These are phyloP conservation scores for Aplosporella prunicola DNA, from an alignment of 2,329 filamentous ascomycete species.

Conservation along the genomic window DNA sequence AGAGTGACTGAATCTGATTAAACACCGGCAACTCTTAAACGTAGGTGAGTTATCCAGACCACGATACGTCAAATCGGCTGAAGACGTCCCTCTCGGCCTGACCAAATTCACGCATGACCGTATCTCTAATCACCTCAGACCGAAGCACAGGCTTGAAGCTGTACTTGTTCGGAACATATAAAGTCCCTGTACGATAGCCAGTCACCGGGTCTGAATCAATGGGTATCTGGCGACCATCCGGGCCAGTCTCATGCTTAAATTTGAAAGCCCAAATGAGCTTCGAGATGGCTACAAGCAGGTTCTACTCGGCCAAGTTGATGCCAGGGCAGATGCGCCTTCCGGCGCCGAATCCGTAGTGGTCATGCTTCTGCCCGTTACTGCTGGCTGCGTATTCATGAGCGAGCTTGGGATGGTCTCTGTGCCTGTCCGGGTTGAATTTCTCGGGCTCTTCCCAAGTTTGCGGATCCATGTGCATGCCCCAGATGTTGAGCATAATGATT, in stretches of 20 bases:
- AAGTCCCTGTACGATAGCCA: conserved; percentile 5
- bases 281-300: conserved; percentile 28
- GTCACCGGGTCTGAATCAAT: conserved; percentile 4
- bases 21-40: too few relatives aligned
- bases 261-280: conserved; percentile 12
- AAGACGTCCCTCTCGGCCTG: neutral
- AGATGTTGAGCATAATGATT: conserved; percentile 29
- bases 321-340: conserved; percentile 47
- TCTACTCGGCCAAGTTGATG: conserved; percentile 42
- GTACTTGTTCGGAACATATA: conserved; percentile 3
- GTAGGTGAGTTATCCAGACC: too few relatives aligned
- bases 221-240: neutral
- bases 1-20: too few relatives aligned
- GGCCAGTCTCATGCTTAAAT: conserved; percentile 6
- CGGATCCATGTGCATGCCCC: conserved; percentile 29
- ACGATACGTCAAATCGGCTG: too few relatives aligned
- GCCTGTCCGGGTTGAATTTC: conserved; percentile 12
- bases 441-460: conserved; percentile 15
- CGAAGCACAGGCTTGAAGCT: neutral
- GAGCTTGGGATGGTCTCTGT: neutral
- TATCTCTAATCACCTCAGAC: neutral
- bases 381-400: neutral
- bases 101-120: conserved; percentile 3
- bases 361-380: conserved; percentile 25
- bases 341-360: conserved; percentile 41